Percentiles rank a stretch among this genome's conserved stretches.
Evolutionary conservation across 768 basidiomycete species (phyloP).

Genomic region (Cubamyces lactineus): DNA sequence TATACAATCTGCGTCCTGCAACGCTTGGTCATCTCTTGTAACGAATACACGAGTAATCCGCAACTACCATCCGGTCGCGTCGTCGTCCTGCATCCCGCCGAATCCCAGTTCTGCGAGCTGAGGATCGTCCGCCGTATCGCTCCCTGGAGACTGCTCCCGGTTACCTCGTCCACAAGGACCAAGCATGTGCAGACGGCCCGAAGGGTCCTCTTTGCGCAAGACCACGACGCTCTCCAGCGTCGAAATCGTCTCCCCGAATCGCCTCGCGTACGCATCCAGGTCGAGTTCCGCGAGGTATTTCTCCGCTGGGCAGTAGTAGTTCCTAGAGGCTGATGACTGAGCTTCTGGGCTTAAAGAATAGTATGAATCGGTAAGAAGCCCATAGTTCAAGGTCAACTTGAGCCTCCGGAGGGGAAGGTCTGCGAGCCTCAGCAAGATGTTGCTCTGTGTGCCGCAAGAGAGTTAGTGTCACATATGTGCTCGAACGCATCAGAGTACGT

Average conservation of each 20-base stretch:
- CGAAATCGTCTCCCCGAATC: not conserved
- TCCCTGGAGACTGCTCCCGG: not conserved
- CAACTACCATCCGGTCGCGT: not conserved
- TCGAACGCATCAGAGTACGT: not conserved
- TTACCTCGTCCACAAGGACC: not conserved
- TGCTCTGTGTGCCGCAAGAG: not conserved
- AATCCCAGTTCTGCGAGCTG: constrained; percentile 6
- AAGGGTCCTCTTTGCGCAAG: not conserved
- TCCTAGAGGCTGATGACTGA: not conserved
- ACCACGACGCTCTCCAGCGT: not conserved
- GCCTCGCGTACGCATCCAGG: not conserved
- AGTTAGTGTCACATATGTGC: not conserved
- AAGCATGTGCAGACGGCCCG: not conserved
- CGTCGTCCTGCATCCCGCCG: not conserved
- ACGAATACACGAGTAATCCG: too few relatives aligned
- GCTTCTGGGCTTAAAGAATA: not conserved
- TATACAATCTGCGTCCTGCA: too few relatives aligned
- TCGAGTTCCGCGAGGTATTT: not conserved
- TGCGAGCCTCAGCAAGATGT: not conserved
- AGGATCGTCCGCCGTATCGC: not conserved
- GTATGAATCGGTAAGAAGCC: not conserved
- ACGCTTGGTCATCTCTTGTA: too few relatives aligned
- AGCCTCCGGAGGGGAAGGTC: constrained; percentile 6
- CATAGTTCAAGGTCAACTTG: constrained; percentile 10
- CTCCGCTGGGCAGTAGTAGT: not conserved